Conservation (phyloP, 1,284 basidiomycete species). For the Ustanciosporium gigantosporum region DNA sequence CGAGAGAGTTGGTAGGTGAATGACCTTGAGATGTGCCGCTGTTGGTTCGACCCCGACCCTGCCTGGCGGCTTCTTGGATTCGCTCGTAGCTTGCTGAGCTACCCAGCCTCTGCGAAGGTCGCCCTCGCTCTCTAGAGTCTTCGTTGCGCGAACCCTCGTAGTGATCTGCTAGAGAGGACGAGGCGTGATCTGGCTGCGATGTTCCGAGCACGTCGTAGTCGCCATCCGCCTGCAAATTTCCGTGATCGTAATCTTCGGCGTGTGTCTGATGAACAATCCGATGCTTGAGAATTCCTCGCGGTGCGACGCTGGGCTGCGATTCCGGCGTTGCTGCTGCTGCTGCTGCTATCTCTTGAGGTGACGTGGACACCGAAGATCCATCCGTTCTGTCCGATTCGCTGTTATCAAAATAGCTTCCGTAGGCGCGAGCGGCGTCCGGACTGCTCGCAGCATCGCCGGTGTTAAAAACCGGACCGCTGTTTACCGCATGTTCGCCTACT, state of each 20-base stretch:
- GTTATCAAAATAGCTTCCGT: slow-evolving; percentile 42
- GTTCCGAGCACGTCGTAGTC: slow-evolving; percentile 29
- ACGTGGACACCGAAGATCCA: slow-evolving; percentile 36
- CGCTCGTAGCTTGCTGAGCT: slow-evolving; percentile 52
- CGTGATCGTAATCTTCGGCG: slow-evolving; percentile 27
- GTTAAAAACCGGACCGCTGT: slow-evolving; percentile 39
- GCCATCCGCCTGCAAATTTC: slow-evolving; percentile 24
- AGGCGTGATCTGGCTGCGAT: slow-evolving; percentile 18
- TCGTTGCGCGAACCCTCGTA: slow-evolving; percentile 23
- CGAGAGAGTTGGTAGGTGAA: slow-evolving; percentile 28
- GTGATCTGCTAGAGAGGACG: slow-evolving; percentile 21
- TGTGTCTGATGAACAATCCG: slow-evolving; percentile 23
- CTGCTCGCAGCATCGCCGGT: slow-evolving; percentile 46
- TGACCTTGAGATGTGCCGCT: slow-evolving; percentile 27
- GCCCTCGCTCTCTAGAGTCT: slow-evolving; percentile 36
- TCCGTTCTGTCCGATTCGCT: slow-evolving; percentile 43
- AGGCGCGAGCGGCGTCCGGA: slow-evolving; percentile 37
- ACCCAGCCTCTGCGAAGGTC: slow-evolving; percentile 45
- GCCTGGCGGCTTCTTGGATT: slow-evolving; percentile 44
- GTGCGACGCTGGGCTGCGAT: slow-evolving; percentile 34
- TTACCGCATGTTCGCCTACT: slow-evolving; percentile 12
- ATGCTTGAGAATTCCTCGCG: slow-evolving; percentile 47
- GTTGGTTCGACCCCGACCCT: slow-evolving; percentile 25
- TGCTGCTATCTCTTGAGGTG: slow-evolving; percentile 38
- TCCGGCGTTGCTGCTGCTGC: slow-evolving; percentile 21